Evolutionary conservation across 176 grass and related monocot species (phyloP).

Genomic region (Juncus inflexus): DNA sequence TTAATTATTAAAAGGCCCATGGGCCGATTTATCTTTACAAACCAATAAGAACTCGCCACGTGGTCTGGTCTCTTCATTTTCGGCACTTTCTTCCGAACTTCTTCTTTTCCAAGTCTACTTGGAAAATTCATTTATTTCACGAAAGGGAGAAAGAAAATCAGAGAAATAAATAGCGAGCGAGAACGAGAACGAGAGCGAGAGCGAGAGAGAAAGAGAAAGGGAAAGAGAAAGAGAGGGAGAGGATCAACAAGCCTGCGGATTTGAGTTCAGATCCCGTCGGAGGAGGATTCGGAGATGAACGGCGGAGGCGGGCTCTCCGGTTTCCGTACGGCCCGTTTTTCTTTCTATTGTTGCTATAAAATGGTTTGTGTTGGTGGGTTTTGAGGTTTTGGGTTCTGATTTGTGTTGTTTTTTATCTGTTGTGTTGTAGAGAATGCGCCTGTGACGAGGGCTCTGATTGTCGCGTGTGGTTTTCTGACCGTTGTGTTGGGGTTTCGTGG

Average conservation of each 20-base stretch:
- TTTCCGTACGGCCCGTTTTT: constrained; percentile 11
- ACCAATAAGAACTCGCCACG: not conserved
- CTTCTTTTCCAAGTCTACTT: constrained; percentile 13
- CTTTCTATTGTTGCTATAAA: constrained; percentile 4
- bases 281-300: constrained; percentile 17
- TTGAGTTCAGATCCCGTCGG: not conserved
- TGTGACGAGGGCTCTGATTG: constrained; percentile 20
- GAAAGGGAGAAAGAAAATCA: not conserved
- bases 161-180: too few relatives aligned
- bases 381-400: not conserved
- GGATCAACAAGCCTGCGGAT: not conserved
- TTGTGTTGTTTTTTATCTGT: constrained; percentile 19
- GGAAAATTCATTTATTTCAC: not conserved
- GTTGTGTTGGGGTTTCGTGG: constrained; percentile 4
- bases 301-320: constrained; percentile 20
- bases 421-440: constrained; percentile 26
- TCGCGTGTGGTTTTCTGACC: constrained; percentile 21
- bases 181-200: too few relatives aligned
- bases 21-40: too few relatives aligned
- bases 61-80: not conserved
- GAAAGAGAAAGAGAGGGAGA: not conserved
- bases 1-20: too few relatives aligned
- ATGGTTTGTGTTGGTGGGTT: not conserved
- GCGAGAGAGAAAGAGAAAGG: not conserved
- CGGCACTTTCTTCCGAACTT: not conserved